These are phyloP conservation scores for Avicennia marina DNA, from an alignment of 257 asterid genomes.

Conservation along the genomic window DNA sequence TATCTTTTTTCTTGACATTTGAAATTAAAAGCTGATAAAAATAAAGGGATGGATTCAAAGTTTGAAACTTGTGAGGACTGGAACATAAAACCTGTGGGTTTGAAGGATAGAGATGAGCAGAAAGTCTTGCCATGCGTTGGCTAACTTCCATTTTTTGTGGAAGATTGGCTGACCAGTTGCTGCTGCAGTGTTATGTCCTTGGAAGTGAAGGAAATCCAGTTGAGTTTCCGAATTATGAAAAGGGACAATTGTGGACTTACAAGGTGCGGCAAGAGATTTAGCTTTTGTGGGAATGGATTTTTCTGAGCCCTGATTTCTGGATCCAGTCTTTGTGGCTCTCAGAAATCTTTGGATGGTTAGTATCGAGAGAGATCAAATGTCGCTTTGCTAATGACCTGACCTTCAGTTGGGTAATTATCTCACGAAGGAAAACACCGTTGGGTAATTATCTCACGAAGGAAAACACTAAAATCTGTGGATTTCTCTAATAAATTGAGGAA, in stretches of 20 bases:
- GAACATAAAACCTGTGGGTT: slow-evolving; percentile 52
- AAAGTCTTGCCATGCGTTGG: slow-evolving; percentile 68
- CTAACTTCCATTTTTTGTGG: slow-evolving; percentile 33
- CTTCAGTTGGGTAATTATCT: too few relatives aligned
- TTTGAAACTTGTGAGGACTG: too few relatives aligned
- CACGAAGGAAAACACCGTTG: too few relatives aligned
- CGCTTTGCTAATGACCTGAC: too few relatives aligned
- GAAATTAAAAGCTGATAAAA: not conserved
- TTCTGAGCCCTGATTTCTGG: slow-evolving; percentile 40
- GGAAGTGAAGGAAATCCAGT: not conserved
- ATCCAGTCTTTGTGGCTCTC: slow-evolving; percentile 66
- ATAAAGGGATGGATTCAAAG: not conserved
- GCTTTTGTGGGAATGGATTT: slow-evolving; percentile 27
- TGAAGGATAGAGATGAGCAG: slow-evolving; percentile 83
- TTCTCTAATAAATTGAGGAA: too few relatives aligned
- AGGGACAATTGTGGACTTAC: too few relatives aligned
- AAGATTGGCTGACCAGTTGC: not conserved
- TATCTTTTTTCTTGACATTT: too few relatives aligned
- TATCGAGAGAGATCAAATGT: too few relatives aligned
- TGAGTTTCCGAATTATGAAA: not conserved
- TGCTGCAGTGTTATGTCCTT: not conserved
- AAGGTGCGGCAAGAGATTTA: slow-evolving; percentile 11
- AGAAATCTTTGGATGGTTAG: slow-evolving; percentile 18
- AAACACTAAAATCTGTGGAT: too few relatives aligned
- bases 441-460: too few relatives aligned